phyloP scores from a whole-genome alignment of 2,329 filamentous ascomycete genomes.

The Blastomyces emzantsi region DNA sequence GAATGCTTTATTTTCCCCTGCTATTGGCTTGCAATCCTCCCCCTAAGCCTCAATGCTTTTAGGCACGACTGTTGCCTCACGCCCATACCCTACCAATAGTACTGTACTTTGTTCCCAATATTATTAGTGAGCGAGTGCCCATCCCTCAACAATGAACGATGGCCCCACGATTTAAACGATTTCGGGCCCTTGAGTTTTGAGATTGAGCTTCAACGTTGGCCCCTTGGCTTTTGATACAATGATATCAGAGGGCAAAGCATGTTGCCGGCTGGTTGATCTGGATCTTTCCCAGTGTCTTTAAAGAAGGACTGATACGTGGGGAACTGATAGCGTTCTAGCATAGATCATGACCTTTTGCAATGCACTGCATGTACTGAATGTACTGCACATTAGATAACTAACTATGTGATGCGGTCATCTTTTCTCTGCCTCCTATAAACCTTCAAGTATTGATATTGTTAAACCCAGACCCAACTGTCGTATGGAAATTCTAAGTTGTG shows the following conservation, averaged over 20 bases:
- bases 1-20: neutral
- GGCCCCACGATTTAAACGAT: neutral
- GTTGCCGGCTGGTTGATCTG: neutral
- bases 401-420: neutral
- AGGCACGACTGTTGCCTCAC: neutral
- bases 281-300: neutral
- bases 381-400: no score
- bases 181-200: neutral
- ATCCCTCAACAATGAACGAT: neutral
- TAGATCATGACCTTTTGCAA: neutral
- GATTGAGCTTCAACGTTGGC: neutral
- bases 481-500: neutral
- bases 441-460: neutral
- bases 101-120: neutral
- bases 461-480: neutral
- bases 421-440: neutral
- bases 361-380: neutral
- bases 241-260: neutral
- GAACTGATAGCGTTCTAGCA: neutral
- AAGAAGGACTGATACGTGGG: neutral
- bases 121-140: neutral
- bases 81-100: neutral
- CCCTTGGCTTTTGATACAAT: neutral
- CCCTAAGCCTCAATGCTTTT: neutral
- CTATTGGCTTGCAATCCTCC: neutral